These are phyloP conservation scores for Metschnikowia chrysomelidarum DNA, from an alignment of 805 yeast species.

Conservation along the genomic window DNA sequence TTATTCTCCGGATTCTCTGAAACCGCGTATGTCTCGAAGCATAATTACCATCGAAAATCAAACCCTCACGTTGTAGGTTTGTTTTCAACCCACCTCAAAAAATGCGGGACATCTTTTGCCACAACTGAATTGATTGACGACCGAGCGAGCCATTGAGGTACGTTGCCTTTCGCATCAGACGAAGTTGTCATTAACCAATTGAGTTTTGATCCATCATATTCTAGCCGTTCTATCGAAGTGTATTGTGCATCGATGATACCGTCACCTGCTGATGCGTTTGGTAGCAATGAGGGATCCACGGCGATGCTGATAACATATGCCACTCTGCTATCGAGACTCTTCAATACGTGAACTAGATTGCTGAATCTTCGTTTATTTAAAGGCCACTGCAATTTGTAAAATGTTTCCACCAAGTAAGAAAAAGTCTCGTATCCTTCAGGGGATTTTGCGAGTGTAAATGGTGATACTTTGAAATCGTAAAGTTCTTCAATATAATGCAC, in stretches of 20 bases:
- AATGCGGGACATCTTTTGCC: constrained; percentile 41
- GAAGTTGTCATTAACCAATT: constrained; percentile 41
- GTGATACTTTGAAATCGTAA: constrained; percentile 23
- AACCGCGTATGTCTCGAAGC: too few species aligned
- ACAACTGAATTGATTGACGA: constrained; percentile 32
- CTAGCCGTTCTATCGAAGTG: constrained; percentile 35
- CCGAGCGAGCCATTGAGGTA: constrained; percentile 37
- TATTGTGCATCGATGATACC: constrained; percentile 31
- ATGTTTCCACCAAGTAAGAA: constrained; percentile 31
- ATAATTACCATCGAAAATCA: too few species aligned
- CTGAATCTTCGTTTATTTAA: constrained; percentile 35
- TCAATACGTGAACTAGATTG: constrained; percentile 33
- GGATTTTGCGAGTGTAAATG: constrained; percentile 16
- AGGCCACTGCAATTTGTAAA: constrained; percentile 38
- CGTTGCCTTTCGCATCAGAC: constrained; percentile 39
- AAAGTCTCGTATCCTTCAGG: constrained; percentile 16
- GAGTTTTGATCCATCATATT: constrained; percentile 21
- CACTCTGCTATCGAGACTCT: constrained; percentile 15
- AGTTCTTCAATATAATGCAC: constrained; percentile 35
- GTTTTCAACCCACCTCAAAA: constrained; percentile 29
- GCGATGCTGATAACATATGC: constrained; percentile 34
- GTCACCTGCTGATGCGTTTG: constrained; percentile 10
- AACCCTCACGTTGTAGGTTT: too few species aligned
- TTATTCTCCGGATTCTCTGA: too few species aligned
- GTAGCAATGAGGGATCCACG: constrained; percentile 28